Base-by-base conservation (phyloP, 805 yeast genomes). In the Monosporozyma aerobia region DNA sequence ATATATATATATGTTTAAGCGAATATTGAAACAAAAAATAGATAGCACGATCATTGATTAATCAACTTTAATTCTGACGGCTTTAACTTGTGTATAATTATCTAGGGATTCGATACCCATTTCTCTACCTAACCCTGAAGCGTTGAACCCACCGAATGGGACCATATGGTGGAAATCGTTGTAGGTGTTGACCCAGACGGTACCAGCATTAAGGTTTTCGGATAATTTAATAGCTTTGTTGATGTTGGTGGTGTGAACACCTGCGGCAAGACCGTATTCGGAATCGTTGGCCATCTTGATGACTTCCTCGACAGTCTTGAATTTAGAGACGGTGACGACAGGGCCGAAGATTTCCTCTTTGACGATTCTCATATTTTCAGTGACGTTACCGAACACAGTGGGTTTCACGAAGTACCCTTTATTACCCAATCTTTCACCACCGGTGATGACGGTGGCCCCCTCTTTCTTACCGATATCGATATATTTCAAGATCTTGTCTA, bases 91-190 rank as follows among this genome's bases (percentile, higher is more conserved):
- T 56, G 88, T 82, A 77, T 90, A 92, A 70, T 83, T 84, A 56
- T 85, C 87, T 63, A 92, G 72, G 53, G 95, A 95, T 58, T 87
- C 90, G 56, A 78, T 79, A 64, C 97, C 97, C 78, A 90, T 82
- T 76, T 92, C 97, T 70, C 95, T 81, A 67, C 98, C 97, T 56
- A 85, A 75, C 71, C 98, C 98, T 54, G 94, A 83, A 77, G 82
- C 82, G 70, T 87, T 87, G 76, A 77, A 86, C 47, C 97, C 97
- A 63, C 97, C 97, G 70, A 90, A 90, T 64, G 97, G 97, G 69
- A 90, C 85, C 69, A 79, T 77, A 64, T 77, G 84, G 71, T 90
- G 90, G 78, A 89, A 84, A 66, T 87, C 94, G 72, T 90, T 90
- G 72, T 88, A 84, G 54, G 90, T 81, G 80, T 90, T 90, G 59